Conservation (phyloP, 2,329 filamentous ascomycete genomes). For the Teratosphaeria zuluensis region DNA sequence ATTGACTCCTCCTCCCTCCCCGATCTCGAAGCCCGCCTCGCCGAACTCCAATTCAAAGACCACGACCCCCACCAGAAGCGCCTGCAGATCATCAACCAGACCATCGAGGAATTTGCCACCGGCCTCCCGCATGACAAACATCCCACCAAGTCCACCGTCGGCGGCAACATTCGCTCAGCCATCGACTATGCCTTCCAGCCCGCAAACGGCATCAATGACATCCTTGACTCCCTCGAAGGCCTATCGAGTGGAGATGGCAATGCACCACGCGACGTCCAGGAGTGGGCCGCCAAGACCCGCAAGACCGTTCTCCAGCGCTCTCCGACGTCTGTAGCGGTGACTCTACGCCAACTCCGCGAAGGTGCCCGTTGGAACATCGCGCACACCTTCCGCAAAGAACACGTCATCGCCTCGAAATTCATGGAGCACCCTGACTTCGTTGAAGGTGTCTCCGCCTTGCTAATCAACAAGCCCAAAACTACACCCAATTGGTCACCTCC, state of each 20-base stretch:
- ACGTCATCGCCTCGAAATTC: constrained; percentile 74
- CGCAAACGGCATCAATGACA: constrained; percentile 51
- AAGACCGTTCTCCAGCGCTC: constrained; percentile 67
- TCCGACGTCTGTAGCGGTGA: constrained; percentile 77
- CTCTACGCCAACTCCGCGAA: constrained; percentile 71
- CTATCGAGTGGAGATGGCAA: constrained; percentile 31
- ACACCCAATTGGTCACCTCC: constrained; percentile 68
- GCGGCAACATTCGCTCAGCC: constrained; percentile 60
- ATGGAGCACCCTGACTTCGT: constrained; percentile 88
- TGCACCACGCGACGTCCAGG: constrained; percentile 42
- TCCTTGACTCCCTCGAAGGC: constrained; percentile 55
- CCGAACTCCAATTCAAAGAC: constrained; percentile 83
- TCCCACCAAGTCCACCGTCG: constrained; percentile 36
- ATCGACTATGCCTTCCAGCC: constrained; percentile 60
- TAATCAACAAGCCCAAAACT: constrained; percentile 59
- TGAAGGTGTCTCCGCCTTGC: constrained; percentile 75
- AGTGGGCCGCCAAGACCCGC: constrained; percentile 73
- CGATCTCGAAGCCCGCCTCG: constrained; percentile 71
- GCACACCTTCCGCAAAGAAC: constrained; percentile 76
- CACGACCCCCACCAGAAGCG: constrained; percentile 54
- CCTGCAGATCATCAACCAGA: constrained; percentile 65
- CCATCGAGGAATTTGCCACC: constrained; percentile 84
- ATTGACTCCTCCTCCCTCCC: constrained; percentile 81
- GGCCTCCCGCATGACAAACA: constrained; percentile 66
- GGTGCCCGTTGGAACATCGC: constrained; percentile 69